phyloP scores from a whole-genome alignment of 352 stramenopile genomes.

The Phytophthora boehmeriae region DNA sequence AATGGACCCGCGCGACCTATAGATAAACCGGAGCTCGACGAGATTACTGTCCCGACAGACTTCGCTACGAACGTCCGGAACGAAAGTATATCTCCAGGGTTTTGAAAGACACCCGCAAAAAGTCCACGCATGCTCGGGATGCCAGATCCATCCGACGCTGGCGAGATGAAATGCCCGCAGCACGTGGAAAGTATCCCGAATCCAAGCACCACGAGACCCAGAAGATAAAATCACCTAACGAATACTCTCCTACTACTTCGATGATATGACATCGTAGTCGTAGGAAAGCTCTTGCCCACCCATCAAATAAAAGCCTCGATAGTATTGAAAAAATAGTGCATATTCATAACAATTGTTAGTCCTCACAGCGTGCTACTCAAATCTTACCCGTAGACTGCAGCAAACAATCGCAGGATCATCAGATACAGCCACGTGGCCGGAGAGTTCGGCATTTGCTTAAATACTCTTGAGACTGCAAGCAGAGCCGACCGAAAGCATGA shows the following conservation, averaged over 20 bases:
- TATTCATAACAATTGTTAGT: background rate
- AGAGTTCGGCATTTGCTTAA: constrained; percentile 82
- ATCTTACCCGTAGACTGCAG: constrained; percentile 74
- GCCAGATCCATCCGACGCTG: constrained; percentile 67
- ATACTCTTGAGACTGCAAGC: constrained; percentile 64
- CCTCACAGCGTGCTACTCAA: too few species aligned
- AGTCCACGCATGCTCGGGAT: constrained; percentile 78
- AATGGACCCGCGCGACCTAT: constrained; percentile 74
- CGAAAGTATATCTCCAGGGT: constrained; percentile 66
- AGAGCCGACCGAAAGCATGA: constrained; percentile 61
- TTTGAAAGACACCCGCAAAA: constrained; percentile 78
- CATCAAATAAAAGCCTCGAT: constrained; percentile 65
- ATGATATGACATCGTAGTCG: constrained; percentile 54
- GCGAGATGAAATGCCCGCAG: constrained; percentile 59
- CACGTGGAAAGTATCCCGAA: constrained; percentile 59
- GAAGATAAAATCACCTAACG: constrained; percentile 61
- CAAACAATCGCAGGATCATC: constrained; percentile 56
- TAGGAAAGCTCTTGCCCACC: constrained; percentile 65
- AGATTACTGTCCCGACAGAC: constrained; percentile 68
- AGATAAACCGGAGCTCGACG: constrained; percentile 68
- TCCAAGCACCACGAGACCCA: constrained; percentile 71
- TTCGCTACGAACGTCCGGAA: constrained; percentile 70
- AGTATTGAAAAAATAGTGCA: background rate
- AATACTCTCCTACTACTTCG: constrained; percentile 56
- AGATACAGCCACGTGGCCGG: constrained; percentile 85